Conservation (phyloP, 371 early-diverging fungal genomes). For the Lichtheimia ornata region DNA sequence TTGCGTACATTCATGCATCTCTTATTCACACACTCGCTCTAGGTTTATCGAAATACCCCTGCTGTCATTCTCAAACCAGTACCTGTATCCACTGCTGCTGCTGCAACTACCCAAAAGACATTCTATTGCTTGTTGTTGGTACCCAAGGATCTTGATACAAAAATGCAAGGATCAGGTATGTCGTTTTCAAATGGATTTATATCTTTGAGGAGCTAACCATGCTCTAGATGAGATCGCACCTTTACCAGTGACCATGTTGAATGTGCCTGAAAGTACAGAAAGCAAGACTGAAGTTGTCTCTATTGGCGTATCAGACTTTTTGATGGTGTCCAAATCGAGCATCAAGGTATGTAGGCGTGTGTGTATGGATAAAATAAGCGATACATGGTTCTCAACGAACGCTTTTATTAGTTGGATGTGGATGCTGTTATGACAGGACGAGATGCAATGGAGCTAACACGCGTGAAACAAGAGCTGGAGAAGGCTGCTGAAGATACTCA, state of each 20-base stretch:
- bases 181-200: not conserved
- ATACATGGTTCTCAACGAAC: not conserved
- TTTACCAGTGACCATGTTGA: constrained; percentile 65
- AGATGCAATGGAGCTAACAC: constrained; percentile 48
- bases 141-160: constrained; percentile 25
- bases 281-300: constrained; percentile 50
- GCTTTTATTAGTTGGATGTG: constrained; percentile 44
- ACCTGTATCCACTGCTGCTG: constrained; percentile 19
- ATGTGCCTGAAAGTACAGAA: constrained; percentile 47
- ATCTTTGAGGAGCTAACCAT: not conserved
- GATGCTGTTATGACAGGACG: constrained; percentile 54
- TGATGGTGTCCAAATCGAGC: constrained; percentile 57
- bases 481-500: constrained; percentile 54
- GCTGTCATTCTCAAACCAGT: constrained; percentile 66
- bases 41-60: constrained; percentile 66
- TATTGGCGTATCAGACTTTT: constrained; percentile 65
- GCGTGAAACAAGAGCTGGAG: constrained; percentile 53
- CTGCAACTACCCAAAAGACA: constrained; percentile 39
- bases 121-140: constrained; percentile 53
- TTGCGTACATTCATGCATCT: not conserved
- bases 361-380: not conserved
- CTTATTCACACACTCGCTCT: not conserved
- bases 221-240: constrained; percentile 43
- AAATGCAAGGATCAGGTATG: constrained; percentile 12
- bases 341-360: constrained; percentile 34